Percentiles rank a stretch among this genome's conserved stretches.
phyloP scores from a whole-genome alignment of 1,139 yeast species.

The Blastobotrys serpentis region DNA sequence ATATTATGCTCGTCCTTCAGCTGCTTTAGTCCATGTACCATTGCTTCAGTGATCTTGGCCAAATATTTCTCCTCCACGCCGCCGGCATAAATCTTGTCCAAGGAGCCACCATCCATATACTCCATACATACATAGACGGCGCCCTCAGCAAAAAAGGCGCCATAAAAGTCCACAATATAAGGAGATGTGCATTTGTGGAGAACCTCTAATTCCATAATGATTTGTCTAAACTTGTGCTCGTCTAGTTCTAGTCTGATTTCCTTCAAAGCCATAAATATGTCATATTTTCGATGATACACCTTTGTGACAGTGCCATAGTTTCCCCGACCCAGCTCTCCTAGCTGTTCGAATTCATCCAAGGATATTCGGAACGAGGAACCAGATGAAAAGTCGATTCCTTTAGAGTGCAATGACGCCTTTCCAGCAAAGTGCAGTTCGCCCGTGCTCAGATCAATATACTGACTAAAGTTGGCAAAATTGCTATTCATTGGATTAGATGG shows the following conservation, averaged over 20 bases:
- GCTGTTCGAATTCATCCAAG: conserved; percentile 76
- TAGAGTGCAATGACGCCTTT: conserved; percentile 85
- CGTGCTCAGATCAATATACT: conserved; percentile 85
- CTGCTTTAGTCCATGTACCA: conserved; percentile 77
- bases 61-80: conserved; percentile 81
- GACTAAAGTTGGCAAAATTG: conserved; percentile 73
- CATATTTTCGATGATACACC: conserved; percentile 92
- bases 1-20: conserved; percentile 87
- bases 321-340: conserved; percentile 90
- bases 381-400: conserved; percentile 85
- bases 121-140: conserved; percentile 99
- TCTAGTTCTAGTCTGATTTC: conserved; percentile 91
- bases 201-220: conserved; percentile 91
- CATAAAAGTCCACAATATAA: conserved; percentile 90
- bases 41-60: conserved; percentile 79
- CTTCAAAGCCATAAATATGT: conserved; percentile 93
- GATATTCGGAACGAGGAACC: conserved; percentile 88
- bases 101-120: conserved; percentile 95
- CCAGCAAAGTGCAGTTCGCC: conserved; percentile 92
- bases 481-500: no score
- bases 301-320: conserved; percentile 94
- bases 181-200: conserved; percentile 88
- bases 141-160: conserved; percentile 96
- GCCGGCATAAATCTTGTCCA: conserved; percentile 77
- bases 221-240: conserved; percentile 87